A percentile compares a stretch with the other conserved stretches of the same genome.
These are phyloP conservation scores for Pisolithus marmoratus DNA, from an alignment of 768 basidiomycete species.

Conservation along the genomic window DNA sequence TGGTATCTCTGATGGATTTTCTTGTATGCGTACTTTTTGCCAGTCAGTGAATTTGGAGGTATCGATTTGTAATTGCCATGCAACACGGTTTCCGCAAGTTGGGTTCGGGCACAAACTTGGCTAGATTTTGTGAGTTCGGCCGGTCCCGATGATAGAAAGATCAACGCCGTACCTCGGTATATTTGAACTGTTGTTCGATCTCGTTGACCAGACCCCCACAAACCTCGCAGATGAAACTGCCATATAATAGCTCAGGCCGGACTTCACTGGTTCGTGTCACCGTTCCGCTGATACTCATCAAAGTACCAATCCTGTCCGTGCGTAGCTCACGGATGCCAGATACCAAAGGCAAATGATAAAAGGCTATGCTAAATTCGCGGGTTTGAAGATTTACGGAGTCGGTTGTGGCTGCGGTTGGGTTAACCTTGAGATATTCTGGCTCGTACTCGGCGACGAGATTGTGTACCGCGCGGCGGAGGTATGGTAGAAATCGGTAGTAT, in stretches of 20 bases:
- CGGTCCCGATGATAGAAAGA: constrained; percentile 4
- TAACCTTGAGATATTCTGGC: constrained; percentile 92
- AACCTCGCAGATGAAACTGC: constrained; percentile 88
- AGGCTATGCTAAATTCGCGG: constrained; percentile 92
- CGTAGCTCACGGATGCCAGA: constrained; percentile 91
- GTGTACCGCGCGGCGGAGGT: constrained; percentile 84
- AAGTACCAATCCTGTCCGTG: constrained; percentile 89
- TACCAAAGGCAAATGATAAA: constrained; percentile 90
- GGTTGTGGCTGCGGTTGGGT: constrained; percentile 80
- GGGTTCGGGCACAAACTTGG: constrained; percentile 93
- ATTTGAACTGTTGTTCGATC: constrained; percentile 99
- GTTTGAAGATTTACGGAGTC: constrained; percentile 86
- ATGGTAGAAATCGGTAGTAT: constrained; percentile 96
- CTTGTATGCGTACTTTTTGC: constrained; percentile 99
- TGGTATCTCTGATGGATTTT: constrained; percentile 97
- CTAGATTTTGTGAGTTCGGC: constrained; percentile 33
- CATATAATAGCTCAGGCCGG: constrained; percentile 87
- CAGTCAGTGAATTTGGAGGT: constrained; percentile 96
- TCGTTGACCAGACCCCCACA: constrained; percentile 85
- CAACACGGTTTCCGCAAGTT: constrained; percentile 83
- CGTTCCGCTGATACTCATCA: constrained; percentile 94
- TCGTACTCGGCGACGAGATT: constrained; percentile 86
- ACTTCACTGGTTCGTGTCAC: constrained; percentile 98
- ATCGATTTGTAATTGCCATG: constrained; percentile 95
- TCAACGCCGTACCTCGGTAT: constrained; percentile 71